phyloP scores from a whole-genome alignment of 306 rosid genomes.

The Crotalaria pallida region DNA sequence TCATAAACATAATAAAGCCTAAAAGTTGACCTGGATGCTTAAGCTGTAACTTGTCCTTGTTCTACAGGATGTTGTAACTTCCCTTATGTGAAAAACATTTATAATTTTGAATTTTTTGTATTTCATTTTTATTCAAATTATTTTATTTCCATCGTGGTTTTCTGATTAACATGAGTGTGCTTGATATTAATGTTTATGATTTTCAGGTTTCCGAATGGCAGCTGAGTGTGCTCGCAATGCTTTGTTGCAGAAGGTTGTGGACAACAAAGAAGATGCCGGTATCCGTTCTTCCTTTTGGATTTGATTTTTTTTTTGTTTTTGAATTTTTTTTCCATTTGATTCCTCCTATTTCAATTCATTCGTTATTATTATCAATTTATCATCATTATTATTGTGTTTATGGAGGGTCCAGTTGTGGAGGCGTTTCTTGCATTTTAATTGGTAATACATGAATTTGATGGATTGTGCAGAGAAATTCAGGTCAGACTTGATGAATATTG shows the following conservation, averaged over 20 bases:
- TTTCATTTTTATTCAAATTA: too few relatives aligned
- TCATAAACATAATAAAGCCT: not conserved
- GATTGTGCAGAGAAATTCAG: slow-evolving; percentile 53
- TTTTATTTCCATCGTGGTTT: not conserved
- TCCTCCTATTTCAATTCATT: not conserved
- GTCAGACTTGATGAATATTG: slow-evolving; percentile 84
- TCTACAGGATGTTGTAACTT: not conserved
- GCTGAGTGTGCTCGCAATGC: slow-evolving; percentile 83
- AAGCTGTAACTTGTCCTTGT: not conserved
- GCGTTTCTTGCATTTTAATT: not conserved
- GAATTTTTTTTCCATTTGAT: not conserved
- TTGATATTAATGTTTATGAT: slow-evolving; percentile 8
- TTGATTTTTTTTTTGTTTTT: not conserved
- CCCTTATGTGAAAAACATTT: too few relatives aligned
- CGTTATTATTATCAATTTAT: not conserved
- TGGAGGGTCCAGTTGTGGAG: not conserved
- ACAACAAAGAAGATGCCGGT: slow-evolving; percentile 82
- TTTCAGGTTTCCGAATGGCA: slow-evolving; percentile 92
- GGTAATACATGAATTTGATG: slow-evolving; percentile 6
- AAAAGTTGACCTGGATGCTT: too few relatives aligned
- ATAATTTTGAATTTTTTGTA: too few relatives aligned
- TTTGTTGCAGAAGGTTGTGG: slow-evolving; percentile 71
- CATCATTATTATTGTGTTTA: not conserved
- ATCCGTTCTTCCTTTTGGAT: not conserved
- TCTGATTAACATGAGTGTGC: not conserved